Percentiles rank a stretch among this genome's conserved stretches.
These are phyloP conservation scores for Oryza meridionalis DNA, from an alignment of 176 grass and related monocot genomes.

Conservation along the genomic window DNA sequence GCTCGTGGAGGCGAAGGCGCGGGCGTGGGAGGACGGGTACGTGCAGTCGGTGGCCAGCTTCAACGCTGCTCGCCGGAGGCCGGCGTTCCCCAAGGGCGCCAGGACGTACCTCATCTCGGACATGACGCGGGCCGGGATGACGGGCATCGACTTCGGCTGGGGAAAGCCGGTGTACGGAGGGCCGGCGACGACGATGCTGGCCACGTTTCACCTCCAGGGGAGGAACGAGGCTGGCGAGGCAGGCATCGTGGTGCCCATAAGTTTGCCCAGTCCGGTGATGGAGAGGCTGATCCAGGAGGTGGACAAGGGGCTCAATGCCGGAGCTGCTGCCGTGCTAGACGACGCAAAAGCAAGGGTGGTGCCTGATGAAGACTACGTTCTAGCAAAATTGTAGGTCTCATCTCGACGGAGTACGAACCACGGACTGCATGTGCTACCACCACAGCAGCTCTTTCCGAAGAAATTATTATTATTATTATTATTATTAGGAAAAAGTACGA, in stretches of 20 bases:
- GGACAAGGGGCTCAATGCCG: not conserved
- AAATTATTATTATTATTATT: no score
- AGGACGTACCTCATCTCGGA: conserved; percentile 33
- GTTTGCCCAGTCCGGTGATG: conserved; percentile 36
- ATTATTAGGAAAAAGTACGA: no score
- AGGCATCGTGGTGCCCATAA: conserved; percentile 39
- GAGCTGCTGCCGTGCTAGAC: not conserved
- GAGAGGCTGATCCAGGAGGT: conserved; percentile 21
- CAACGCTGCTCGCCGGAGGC: no score
- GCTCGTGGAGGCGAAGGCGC: no score
- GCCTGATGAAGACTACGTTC: no score
- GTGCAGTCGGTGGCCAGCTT: no score
- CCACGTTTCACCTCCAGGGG: conserved; percentile 36
- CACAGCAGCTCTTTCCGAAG: no score
- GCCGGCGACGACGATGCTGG: conserved; percentile 35
- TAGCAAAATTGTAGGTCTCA: not conserved
- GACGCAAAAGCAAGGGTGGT: not conserved
- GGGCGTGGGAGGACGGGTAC: no score
- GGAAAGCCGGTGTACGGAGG: conserved; percentile 45
- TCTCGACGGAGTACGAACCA: not conserved
- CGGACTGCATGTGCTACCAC: not conserved
- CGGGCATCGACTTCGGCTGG: conserved; percentile 50
- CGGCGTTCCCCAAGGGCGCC: no score
- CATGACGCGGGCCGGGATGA: conserved; percentile 34
- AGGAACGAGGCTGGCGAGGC: conserved; percentile 32